Evolutionary conservation across 139 green algal species (phyloP), one percentile per base, ranked within the genome.

Genomic region (Chlorella sp.): DNA sequence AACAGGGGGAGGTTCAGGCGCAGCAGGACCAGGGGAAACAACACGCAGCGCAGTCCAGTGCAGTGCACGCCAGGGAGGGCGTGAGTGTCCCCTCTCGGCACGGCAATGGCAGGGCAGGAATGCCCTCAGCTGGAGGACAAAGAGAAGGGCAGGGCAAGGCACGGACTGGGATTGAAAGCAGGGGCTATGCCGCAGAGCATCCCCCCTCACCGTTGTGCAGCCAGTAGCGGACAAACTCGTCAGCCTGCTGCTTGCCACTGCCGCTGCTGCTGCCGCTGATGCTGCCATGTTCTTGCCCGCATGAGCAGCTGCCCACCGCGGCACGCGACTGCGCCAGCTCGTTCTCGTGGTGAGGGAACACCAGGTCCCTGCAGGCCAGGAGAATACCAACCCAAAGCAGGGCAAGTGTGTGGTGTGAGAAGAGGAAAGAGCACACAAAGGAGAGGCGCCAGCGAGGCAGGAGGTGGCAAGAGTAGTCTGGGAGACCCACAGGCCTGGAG

Each of bases 261-360:
- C 64, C 32, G 26, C 12, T 60, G 61, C 71, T 24, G 40, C 85
- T 86, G 87, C 76, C 53, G 71, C 39, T 32, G 87, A 30, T 30
- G 28, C 61, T 69, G 73, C 53, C 89, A 36, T 92, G 75, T 39
- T 88, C 77, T 14, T 79, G 53, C 40, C 87, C 91, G 85, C 93
- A 95, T 83, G 42, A 68, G 36, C 93, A 95, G 39, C 73, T 68
- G 34, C 83, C 90, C 14, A 89, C 94, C 34, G 90, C 79, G 32
- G 89, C 83, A 2, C 82, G 83, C 36, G 85, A 89, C 81, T 91
- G 89, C 16, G 96, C 97, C 42, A 99, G 91, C 95, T 99, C 98
- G 89, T 99, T 99, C 88, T 99, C 98, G 87, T 99, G 98, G 92
- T 99, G 98, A 0, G 98, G 98, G 91, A 99, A 99, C 14, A 98